Conservation (phyloP, 306 rosid genomes). For the Castanea sativa region DNA sequence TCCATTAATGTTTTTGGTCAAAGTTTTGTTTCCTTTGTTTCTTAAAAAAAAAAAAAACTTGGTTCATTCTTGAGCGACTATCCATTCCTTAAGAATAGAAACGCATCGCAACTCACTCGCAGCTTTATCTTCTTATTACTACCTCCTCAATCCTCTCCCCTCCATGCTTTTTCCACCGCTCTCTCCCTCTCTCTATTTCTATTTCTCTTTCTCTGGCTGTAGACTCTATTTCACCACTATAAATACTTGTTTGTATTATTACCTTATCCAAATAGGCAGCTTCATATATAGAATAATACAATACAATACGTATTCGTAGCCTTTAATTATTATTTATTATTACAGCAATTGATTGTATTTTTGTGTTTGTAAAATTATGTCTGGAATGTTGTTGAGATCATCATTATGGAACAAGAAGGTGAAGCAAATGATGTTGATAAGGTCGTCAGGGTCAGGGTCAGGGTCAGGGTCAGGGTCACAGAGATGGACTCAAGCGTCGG, state of each 20-base stretch:
- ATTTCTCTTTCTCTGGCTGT: background rate
- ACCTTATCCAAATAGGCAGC: no score
- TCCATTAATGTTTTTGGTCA: no score
- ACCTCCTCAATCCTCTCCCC: background rate
- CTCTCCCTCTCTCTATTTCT: background rate
- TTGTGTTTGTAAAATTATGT: conserved; percentile 22
- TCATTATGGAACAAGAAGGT: conserved; percentile 47
- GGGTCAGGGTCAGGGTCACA: background rate
- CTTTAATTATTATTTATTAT: no score
- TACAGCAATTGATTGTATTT: background rate
- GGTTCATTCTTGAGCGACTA: no score
- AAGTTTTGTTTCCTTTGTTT: background rate
- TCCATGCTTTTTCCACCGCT: background rate
- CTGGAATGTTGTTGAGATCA: conserved; percentile 48
- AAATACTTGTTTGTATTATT: no score
- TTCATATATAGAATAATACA: no score
- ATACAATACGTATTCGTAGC: no score
- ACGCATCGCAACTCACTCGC: background rate
- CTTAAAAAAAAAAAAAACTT: background rate
- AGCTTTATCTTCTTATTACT: background rate
- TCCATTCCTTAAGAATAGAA: no score
- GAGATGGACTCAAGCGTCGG: conserved; percentile 24
- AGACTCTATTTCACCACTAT: no score
- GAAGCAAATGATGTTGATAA: conserved; percentile 38
- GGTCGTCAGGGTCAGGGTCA: background rate